These are phyloP conservation scores for Ammopiptanthus mongolicus DNA, from an alignment of 306 rosid species.

Conservation along the genomic window DNA sequence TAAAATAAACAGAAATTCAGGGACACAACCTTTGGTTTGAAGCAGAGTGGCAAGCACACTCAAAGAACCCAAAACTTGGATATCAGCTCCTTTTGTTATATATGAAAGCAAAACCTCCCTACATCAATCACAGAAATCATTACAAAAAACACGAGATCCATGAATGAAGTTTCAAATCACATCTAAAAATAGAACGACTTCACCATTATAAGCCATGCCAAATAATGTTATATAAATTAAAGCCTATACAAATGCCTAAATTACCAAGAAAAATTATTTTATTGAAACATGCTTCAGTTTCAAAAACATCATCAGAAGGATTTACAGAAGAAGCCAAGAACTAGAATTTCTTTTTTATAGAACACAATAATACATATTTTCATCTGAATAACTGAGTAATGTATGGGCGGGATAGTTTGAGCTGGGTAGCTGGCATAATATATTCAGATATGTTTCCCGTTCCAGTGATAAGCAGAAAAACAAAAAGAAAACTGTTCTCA, in stretches of 20 bases:
- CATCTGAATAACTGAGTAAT: not conserved
- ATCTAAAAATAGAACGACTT: not conserved
- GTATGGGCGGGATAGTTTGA: not conserved
- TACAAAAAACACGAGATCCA: not conserved
- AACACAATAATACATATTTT: slow-evolving; percentile 2
- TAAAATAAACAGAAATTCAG: slow-evolving; percentile 14
- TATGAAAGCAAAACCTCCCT: slow-evolving; percentile 80
- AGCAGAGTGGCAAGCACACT: slow-evolving; percentile 68
- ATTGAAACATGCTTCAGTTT: not conserved
- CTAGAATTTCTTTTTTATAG: not conserved
- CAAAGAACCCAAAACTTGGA: slow-evolving; percentile 74
- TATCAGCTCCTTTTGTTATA: slow-evolving; percentile 63
- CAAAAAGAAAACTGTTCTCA: not conserved
- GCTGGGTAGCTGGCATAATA: not conserved
- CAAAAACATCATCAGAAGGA: not conserved
- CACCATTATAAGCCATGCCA: slow-evolving; percentile 1
- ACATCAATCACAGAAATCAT: slow-evolving; percentile 20
- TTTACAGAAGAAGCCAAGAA: not conserved
- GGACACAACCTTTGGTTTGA: slow-evolving; percentile 81
- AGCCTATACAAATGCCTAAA: not conserved
- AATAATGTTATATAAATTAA: not conserved
- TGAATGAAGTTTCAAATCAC: not conserved
- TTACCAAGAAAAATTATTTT: not conserved
- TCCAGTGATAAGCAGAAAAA: not conserved
- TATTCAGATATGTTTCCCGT: not conserved